These are phyloP conservation scores for Nannizziopsis arthrosporioides DNA, from an alignment of 2,329 filamentous ascomycete genomes.

Conservation along the genomic window DNA sequence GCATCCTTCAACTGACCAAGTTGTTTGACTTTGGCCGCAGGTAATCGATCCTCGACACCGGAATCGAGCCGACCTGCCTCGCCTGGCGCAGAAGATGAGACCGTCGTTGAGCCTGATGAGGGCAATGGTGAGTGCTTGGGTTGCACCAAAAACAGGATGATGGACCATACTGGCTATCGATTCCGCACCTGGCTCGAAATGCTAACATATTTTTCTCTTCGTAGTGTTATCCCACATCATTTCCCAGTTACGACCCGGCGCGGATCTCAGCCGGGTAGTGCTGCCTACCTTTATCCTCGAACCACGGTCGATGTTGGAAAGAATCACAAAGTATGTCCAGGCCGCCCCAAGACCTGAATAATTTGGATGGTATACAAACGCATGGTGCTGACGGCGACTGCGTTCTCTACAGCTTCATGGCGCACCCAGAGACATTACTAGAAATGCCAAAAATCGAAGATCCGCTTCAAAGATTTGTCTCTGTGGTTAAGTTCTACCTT, in stretches of 20 bases:
- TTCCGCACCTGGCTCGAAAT: neutral
- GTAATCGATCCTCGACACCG: slow-evolving; percentile 42
- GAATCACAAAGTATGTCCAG: slow-evolving; percentile 79
- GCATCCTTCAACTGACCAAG: neutral
- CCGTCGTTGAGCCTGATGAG: slow-evolving; percentile 79
- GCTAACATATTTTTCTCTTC: slow-evolving; percentile 1
- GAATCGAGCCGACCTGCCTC: slow-evolving; percentile 32
- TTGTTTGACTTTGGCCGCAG: slow-evolving; percentile 20
- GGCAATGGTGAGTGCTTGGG: slow-evolving; percentile 60
- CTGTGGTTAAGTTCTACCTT: slow-evolving; percentile 94
- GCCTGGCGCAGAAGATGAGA: slow-evolving; percentile 56
- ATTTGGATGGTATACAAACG: neutral
- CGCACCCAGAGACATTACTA: slow-evolving; percentile 89
- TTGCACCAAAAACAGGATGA: neutral
- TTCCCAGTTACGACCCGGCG: slow-evolving; percentile 86
- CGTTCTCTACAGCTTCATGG: slow-evolving; percentile 70
- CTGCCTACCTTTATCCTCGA: slow-evolving; percentile 97
- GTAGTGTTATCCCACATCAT: slow-evolving; percentile 93
- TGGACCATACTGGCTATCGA: neutral
- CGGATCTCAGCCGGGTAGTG: slow-evolving; percentile 86
- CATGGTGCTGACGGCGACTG: slow-evolving; percentile 16
- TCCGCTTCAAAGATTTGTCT: slow-evolving; percentile 76
- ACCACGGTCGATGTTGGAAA: slow-evolving; percentile 92
- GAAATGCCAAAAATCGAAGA: slow-evolving; percentile 81
- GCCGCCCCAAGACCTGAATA: neutral